These are phyloP conservation scores for Sarocladiaceae sp. DNA, from an alignment of 2,329 filamentous ascomycete genomes.

Conservation along the genomic window DNA sequence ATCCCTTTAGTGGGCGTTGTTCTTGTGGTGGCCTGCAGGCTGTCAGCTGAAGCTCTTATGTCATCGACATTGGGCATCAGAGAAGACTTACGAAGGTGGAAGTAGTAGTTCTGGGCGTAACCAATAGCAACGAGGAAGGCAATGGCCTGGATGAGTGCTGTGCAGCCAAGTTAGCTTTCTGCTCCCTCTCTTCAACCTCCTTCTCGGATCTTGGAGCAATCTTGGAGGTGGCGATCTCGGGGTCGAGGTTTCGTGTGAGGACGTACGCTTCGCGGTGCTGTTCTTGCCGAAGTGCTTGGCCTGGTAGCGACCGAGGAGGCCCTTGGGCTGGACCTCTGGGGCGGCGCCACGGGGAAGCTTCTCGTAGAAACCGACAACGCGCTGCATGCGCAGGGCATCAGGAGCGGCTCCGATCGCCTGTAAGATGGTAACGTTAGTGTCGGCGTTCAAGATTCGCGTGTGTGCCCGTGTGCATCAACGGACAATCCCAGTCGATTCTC, in stretches of 20 bases:
- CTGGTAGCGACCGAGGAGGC: constrained; percentile 84
- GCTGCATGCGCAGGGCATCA: constrained; percentile 96
- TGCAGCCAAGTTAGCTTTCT: constrained; percentile 15
- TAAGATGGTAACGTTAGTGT: constrained; percentile 27
- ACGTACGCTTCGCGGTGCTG: constrained; percentile 76
- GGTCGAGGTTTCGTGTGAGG: no score
- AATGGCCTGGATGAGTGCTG: constrained; percentile 85
- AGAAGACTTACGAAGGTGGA: constrained; percentile 89
- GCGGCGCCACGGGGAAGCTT: constrained; percentile 91
- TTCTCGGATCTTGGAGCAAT: neutral
- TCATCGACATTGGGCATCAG: neutral
- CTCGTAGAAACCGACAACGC: constrained; percentile 98
- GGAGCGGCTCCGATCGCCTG: constrained; percentile 92
- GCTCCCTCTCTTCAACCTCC: neutral
- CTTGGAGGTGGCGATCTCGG: no score
- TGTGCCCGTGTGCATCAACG: neutral
- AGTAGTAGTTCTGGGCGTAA: constrained; percentile 99
- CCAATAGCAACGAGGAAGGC: constrained; percentile 71
- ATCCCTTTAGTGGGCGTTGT: constrained; percentile 83
- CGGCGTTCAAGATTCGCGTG: constrained; percentile 5
- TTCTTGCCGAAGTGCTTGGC: constrained; percentile 94
- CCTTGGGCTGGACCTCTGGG: constrained; percentile 74
- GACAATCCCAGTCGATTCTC: no score
- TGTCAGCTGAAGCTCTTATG: neutral
- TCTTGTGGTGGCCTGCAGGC: constrained; percentile 92